These are phyloP conservation scores for Penicillium nordicum DNA, from an alignment of 2,329 filamentous ascomycete species.

Conservation along the genomic window DNA sequence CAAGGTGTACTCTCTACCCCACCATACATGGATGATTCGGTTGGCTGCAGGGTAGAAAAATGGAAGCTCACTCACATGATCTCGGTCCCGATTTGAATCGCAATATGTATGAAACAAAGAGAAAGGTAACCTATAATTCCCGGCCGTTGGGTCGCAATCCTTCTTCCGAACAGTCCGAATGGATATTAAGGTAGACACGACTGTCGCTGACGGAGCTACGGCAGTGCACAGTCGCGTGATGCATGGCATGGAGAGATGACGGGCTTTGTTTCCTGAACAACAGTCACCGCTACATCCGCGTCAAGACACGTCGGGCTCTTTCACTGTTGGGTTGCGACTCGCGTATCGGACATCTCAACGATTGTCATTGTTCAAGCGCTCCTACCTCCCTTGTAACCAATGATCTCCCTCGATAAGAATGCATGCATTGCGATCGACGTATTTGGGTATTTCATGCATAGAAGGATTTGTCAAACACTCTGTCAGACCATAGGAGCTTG, in stretches of 20 bases:
- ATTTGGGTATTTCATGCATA: constrained; percentile 27
- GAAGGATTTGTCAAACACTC: constrained; percentile 18
- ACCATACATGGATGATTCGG: constrained; percentile 16
- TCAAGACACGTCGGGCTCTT: constrained; percentile 9
- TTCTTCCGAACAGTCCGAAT: constrained; percentile 35
- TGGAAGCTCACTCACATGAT: constrained; percentile 17
- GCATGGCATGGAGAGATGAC: constrained; percentile 13
- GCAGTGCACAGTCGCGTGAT: constrained; percentile 19
- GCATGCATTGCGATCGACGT: constrained; percentile 20
- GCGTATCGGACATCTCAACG: neutral
- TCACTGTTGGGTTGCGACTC: constrained; percentile 5
- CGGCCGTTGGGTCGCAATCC: constrained; percentile 10
- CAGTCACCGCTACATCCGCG: constrained; percentile 23
- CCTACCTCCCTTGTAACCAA: neutral
- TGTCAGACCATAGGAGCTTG: constrained; percentile 7
- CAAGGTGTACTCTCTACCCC: neutral
- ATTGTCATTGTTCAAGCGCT: neutral
- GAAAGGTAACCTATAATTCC: neutral
- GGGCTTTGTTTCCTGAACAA: constrained; percentile 9
- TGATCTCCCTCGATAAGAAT: constrained; percentile 1
- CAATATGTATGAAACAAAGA: constrained; percentile 2
- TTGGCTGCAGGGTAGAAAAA: constrained; percentile 13
- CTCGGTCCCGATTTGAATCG: constrained; percentile 7
- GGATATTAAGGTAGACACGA: constrained; percentile 31
- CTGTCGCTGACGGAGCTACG: constrained; percentile 11